Base-by-base conservation (phyloP, 306 rosid genomes). In the Prunus padus region DNA sequence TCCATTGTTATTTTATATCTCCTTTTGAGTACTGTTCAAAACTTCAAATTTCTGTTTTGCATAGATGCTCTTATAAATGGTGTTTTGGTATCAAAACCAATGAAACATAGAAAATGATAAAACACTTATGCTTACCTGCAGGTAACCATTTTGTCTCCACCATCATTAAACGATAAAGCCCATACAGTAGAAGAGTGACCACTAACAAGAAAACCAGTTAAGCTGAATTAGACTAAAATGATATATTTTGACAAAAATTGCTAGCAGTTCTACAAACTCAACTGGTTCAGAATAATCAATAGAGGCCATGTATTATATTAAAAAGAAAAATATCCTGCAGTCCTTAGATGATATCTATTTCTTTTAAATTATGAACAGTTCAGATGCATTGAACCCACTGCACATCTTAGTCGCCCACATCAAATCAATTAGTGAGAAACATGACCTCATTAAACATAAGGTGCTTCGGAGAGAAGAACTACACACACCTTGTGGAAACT, bases 131-230 rank as follows among this genome's bases (percentile, higher is more conserved):
- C 89, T 57, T 82, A 95, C 98, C 99, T 88, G 83, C 96, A 89
- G 49, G 93, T 84, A 74, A 90, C 97, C 96, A 96, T 88, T 87
- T 88, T 96, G 86, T 96, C 96, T 76, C 96, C 99, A 25, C 77
- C 75, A 44, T 87, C 70, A 82, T 89, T 90, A 75, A 96, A 88
- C 44, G 98, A 92, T 37, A 96, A 74, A 73, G 97, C 97, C 98
- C 99, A 96, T 33, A 92, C 90, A 33, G 99, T 96, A 69, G 96
- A 90, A 65, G 94, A 81, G 77, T 96, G 99, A 71, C 98, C 98
- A 22, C 98, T 96, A 88, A 77, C 68, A 89, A 75, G 69, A 75
- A 87, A 81, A 66, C 64, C 33, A 5, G 77, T 44, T 19, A 2
- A 64, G 47, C 47, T 52, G 31, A 45, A 69, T 61, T 60, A 52